phyloP scores from a whole-genome alignment of 2,329 filamentous ascomycete genomes.

The Alternaria postmessia region DNA sequence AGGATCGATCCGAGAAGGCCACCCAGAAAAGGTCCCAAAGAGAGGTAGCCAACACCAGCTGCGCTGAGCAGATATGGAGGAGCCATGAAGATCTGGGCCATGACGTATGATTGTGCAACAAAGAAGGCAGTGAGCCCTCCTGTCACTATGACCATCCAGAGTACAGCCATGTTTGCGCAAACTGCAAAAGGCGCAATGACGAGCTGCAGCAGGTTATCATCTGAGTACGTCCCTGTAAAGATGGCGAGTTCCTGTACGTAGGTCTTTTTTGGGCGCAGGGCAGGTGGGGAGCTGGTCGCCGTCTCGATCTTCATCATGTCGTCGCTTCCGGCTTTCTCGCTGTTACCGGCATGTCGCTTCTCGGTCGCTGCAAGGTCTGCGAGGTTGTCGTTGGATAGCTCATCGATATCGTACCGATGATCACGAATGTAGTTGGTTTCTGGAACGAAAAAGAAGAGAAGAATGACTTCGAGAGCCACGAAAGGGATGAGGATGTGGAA shows the following conservation, averaged over 20 bases:
- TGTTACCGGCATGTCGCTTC: constrained; percentile 25
- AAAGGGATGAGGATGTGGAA: constrained; percentile 60
- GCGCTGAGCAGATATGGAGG: constrained; percentile 57
- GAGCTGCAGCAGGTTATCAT: constrained; percentile 51
- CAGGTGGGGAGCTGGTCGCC: constrained; percentile 21
- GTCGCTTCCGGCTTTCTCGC: constrained; percentile 16
- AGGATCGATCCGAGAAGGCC: constrained; percentile 39
- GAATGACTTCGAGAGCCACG: constrained; percentile 54
- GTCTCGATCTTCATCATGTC: constrained; percentile 35
- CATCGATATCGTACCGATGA: constrained; percentile 45
- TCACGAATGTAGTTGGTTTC: constrained; percentile 60
- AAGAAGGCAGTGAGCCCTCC: constrained; percentile 55
- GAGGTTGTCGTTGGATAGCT: constrained; percentile 38
- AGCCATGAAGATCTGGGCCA: constrained; percentile 58
- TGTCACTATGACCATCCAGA: constrained; percentile 60
- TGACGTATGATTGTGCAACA: constrained; percentile 54
- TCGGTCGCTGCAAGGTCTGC: constrained; percentile 36
- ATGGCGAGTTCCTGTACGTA: constrained; percentile 48
- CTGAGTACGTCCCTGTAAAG: constrained; percentile 51
- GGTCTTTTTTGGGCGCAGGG: constrained; percentile 45
- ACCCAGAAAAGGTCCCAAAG: constrained; percentile 53
- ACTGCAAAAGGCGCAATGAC: constrained; percentile 58
- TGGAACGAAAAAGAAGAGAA: constrained; percentile 60
- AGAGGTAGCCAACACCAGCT: constrained; percentile 55
- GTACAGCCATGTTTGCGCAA: constrained; percentile 60